Evolutionary conservation across 805 yeast species (phyloP).

Genomic region (Saccharomycopsis vini): DNA sequence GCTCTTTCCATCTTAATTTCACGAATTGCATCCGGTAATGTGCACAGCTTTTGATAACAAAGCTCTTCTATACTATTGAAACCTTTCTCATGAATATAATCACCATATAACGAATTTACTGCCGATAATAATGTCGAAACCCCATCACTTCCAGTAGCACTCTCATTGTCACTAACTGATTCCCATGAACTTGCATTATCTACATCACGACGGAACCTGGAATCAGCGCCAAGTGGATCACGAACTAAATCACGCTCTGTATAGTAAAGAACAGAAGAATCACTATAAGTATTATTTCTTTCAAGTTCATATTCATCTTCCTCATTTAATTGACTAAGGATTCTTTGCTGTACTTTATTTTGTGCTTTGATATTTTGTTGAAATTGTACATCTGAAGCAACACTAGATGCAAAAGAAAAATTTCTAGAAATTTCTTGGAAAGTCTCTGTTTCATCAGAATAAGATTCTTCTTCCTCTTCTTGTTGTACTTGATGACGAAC

Average conservation of each 20-base stretch:
- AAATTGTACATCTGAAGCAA: constrained; percentile 18
- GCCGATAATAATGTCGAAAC: constrained; percentile 17
- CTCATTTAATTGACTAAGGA: constrained; percentile 2
- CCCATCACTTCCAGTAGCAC: constrained; percentile 1
- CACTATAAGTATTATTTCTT: constrained; percentile 4
- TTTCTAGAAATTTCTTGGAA: too few species aligned
- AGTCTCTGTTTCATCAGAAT: too few species aligned
- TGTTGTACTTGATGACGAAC: too few species aligned
- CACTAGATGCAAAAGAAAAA: constrained; percentile 18
- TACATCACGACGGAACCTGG: not conserved
- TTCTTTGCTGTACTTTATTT: constrained; percentile 1
- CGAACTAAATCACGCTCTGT: constrained; percentile 17
- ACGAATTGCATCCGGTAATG: constrained; percentile 15
- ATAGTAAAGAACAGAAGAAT: constrained; percentile 15
- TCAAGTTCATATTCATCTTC: not conserved
- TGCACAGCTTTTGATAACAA: constrained; percentile 10
- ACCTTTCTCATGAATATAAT: constrained; percentile 13
- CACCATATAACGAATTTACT: constrained; percentile 18
- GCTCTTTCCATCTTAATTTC: constrained; percentile 10
- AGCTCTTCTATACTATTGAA: constrained; percentile 15
- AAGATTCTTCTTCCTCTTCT: too few species aligned
- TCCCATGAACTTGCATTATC: constrained; percentile 9
- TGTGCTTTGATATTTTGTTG: constrained; percentile 6
- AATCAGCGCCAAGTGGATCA: constrained; percentile 3
- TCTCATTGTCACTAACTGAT: constrained; percentile 5